Conservation (phyloP, 129 eudicot species). For the Escallonia herrerae region DNA sequence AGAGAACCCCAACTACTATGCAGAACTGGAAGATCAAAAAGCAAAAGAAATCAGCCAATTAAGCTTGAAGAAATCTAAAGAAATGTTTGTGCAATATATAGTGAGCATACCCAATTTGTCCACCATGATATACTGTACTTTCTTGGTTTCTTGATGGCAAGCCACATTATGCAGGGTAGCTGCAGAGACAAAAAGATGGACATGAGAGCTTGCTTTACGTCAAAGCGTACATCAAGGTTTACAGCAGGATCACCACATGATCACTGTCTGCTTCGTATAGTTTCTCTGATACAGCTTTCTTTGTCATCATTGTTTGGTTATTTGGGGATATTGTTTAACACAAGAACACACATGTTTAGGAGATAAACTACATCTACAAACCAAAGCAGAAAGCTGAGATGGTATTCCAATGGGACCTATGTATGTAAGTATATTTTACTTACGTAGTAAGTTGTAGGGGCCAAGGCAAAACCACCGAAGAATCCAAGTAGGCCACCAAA, state of each 20-base stretch:
- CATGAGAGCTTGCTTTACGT: background rate
- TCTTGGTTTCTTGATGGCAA: conserved; percentile 43
- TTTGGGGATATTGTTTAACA: background rate
- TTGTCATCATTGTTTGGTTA: background rate
- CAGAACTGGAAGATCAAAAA: conserved; percentile 35
- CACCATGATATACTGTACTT: conserved; percentile 59
- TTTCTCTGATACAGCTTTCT: no score
- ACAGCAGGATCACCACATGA: no score
- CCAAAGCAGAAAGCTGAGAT: background rate
- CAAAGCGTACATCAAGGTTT: background rate
- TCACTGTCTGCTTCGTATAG: no score
- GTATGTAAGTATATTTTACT: conserved; percentile 1
- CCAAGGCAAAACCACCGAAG: conserved; percentile 75
- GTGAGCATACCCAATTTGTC: conserved; percentile 50
- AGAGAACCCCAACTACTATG: conserved; percentile 45
- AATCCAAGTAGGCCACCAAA: conserved; percentile 79
- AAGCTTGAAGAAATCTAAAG: background rate
- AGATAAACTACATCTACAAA: background rate
- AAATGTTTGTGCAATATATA: background rate
- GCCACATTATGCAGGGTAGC: conserved; percentile 88
- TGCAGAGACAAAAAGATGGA: conserved; percentile 5
- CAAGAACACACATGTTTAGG: no score
- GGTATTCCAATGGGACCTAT: background rate
- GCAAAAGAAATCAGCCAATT: background rate
- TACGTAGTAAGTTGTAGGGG: conserved; percentile 64